Base-by-base conservation (phyloP, 306 rosid species). In the Urtica urens region DNA sequence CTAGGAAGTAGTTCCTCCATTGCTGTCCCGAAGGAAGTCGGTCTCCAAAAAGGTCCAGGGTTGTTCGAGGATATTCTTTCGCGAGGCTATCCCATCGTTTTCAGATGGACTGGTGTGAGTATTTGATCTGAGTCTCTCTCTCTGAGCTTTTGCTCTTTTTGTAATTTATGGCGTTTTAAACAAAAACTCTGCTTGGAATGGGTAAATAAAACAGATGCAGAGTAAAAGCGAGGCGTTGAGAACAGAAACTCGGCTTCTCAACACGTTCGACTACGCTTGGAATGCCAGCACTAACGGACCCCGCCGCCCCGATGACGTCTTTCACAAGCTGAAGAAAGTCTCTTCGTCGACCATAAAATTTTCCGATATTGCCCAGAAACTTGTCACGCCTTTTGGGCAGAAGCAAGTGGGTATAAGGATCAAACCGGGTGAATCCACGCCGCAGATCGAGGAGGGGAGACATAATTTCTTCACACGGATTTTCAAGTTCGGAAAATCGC, bases 61-160 rank as follows among this genome's bases (percentile, higher is more conserved):
- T 76, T 88, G 53, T 88, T 83, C 68, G 72, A 68, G 23, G 72
- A 74, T 29, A 66, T 81, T 1, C 72, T 88, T 59, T 51, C 71
- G 8, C 65, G 53, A 43, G 80, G 82, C 49, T 81, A 62, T 67
- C 65, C 93, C 8, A 61, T 88, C 38, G 69, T 78, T 35, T 88
- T 51, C 62, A 70, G 96, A 88, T 83, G 96, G 95, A 86, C 90
- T 40, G 68, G 78, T 56, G 96, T 88, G 62, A 81, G 93, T 75
- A 21, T 31, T 28, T 28, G 33, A 4, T 28, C 10, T 10, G 6
- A 4, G 4, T 28, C 33, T 28, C 10, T 28, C 10, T 28, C 33
- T 28, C 33, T 28, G 33, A n/a, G 13, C 9, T 4, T 46, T 46
- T 13, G 6, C 22, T 18, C 22, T 46, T 31, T 31, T 27, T 55